Percentiles rank a stretch among this genome's conserved stretches.
Evolutionary conservation across 2,329 filamentous ascomycete genomes (phyloP).

Genomic region (Aspergillus versicolor): DNA sequence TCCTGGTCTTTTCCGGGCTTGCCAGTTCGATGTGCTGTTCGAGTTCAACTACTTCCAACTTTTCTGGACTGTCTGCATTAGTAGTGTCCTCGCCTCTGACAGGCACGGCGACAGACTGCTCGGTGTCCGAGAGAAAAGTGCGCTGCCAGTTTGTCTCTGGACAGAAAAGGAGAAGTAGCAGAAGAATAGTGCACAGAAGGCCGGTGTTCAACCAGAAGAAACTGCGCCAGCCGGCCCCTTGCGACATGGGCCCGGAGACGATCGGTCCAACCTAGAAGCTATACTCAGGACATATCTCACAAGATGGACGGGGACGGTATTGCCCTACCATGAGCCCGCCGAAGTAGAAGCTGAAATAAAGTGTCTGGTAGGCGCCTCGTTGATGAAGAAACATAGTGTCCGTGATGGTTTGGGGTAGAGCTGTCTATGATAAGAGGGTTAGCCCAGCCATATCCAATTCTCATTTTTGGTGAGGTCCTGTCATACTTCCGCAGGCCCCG

Average conservation of each 20-base stretch:
- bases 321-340: conserved; percentile 58
- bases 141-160: conserved; percentile 64
- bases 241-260: conserved; percentile 60
- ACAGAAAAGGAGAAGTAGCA: conserved; percentile 59
- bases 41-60: conserved; percentile 10
- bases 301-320: no score
- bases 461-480: no score
- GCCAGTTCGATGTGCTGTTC: conserved; percentile 9
- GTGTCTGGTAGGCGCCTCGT: conserved; percentile 60
- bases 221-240: conserved; percentile 58
- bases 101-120: not conserved
- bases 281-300: no score
- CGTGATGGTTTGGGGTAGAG: conserved; percentile 62
- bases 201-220: conserved; percentile 68
- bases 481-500: conserved; percentile 52
- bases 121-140: conserved; percentile 23
- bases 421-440: conserved; percentile 43
- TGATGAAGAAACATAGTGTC: conserved; percentile 66
- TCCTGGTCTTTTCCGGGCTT: no score
- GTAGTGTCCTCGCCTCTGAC: not conserved
- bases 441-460: no score
- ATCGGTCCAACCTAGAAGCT: conserved; percentile 42
- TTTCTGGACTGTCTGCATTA: conserved; percentile 17
- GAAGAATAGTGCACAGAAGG: conserved; percentile 49
- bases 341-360: conserved; percentile 64